These are phyloP conservation scores for Canna indica DNA, from an alignment of 176 grass and related monocot genomes.

Conservation along the genomic window DNA sequence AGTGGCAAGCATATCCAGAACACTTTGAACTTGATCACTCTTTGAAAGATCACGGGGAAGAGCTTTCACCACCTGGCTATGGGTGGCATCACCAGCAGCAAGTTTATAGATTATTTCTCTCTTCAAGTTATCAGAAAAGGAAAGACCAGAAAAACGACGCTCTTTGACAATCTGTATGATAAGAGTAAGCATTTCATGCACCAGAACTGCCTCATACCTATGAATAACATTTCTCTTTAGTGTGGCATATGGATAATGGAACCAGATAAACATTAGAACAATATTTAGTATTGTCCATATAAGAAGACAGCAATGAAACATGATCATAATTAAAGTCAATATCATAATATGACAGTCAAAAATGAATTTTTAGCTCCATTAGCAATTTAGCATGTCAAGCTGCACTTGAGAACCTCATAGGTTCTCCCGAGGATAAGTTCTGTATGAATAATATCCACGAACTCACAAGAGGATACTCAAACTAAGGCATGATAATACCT, in stretches of 20 bases:
- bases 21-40: constrained; percentile 66
- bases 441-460: too few relatives aligned
- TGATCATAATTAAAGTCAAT: neutral
- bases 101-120: constrained; percentile 87
- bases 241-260: neutral
- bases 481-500: too few relatives aligned
- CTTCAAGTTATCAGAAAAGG: constrained; percentile 73
- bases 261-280: neutral
- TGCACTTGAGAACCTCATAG: too few relatives aligned
- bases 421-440: too few relatives aligned
- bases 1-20: constrained; percentile 71
- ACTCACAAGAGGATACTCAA: too few relatives aligned
- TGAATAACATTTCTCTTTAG: constrained; percentile 2
- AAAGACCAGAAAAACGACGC: constrained; percentile 80
- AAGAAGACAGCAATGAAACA: neutral
- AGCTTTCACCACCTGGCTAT: constrained; percentile 84
- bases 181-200: constrained; percentile 90
- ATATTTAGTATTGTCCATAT: neutral
- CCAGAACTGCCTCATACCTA: constrained; percentile 79
- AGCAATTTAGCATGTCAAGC: too few relatives aligned
- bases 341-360: neutral
- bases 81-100: constrained; percentile 70
- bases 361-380: neutral
- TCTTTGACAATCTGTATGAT: constrained; percentile 96
- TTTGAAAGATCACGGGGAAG: constrained; percentile 75